Base-by-base conservation (phyloP, 331 rosid species). In the Quercus phellos region DNA sequence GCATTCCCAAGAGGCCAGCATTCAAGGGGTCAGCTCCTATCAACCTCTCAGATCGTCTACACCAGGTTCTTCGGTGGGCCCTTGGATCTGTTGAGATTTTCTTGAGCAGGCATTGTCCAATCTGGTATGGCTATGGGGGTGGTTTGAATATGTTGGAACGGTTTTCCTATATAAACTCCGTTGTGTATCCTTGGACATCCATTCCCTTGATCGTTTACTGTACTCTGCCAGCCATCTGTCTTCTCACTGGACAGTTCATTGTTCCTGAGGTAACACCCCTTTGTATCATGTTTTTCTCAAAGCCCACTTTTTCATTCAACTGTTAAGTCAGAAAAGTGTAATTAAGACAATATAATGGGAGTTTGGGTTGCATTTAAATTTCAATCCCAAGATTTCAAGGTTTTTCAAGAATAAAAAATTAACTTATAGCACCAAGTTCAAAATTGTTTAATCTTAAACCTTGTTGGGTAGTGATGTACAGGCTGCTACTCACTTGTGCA, bases 61-160 rank as follows among this genome's bases (percentile, higher is more conserved):
- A 95, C 81, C 99, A 95, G 84, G 99, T 95, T 81, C 91, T 95
- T 74, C 87, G 99, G 58, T 93, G 99, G 99, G 99, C 99, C 63
- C 84, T 95, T 74, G 99, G 98, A 38, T 95, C 99, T 1, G 98
- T 95, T 24, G 99, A 95, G 82, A 95, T 95, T 61, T 91, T 95
- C 79, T 89, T 93, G 84, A 95, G 99, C 81, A 91, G 63, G 81
- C 99, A 95, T 77, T 95, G 98, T 78, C 98, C 98, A 2, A 89
- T 95, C 67, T 95, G 97, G 98, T 95, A 95, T 51, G 98, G 98
- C 53, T 95, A 95, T 19, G 98, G 99, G 16, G 90, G 99, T 3
- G 99, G 99, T 12, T 83, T 95, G 90, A 91, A 95, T 60, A 84
- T 73, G 73, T 74, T 95, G 92, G 98, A 95, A 77, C 90, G 97